Evolutionary conservation across 305 asterid genomes (phyloP), one percentile per base, ranked within the genome.

Genomic region (Plantago coronopus): DNA sequence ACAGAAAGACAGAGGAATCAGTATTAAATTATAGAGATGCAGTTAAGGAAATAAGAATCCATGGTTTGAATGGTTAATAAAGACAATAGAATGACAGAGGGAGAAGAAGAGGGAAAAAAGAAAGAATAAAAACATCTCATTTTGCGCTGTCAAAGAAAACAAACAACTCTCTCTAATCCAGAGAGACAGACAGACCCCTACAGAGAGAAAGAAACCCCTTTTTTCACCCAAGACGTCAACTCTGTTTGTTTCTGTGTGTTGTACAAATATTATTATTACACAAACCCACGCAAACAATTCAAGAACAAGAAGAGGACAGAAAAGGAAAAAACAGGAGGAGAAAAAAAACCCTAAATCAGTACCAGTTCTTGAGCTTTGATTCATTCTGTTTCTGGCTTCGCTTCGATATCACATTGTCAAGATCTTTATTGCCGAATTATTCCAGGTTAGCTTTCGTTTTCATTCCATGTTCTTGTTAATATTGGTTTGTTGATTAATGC

Each of bases 111-210:
- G 40, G 15, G 13, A 54, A 29, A 25, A 54, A 54, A 42, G 48
- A 58, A 42, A 42, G 9, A 9, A 58, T 13, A 58, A 57, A 58
- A 58, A 58, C 63, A 43, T 58, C 51, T 58, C 63, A 58, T 58
- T 19, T 13, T 40, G 27, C 13, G 63, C 48, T 58, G 63, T 58
- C 62, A 40, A 57, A 37, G n/a, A 31, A 56, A 31, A 31, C n/a
- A 8, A 31, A 55, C 44, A 34, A 34, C 13, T 38, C 44, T 38
- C 9, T n/a, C 25, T 17, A 17, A 38, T 34, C 29, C 48, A 57
- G 27, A 57, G 27, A 57, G 29, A 38, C 16, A 38, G 16, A 11
- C 43, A 37, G 44, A 38, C 47, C 49, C 62, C 25, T 22, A 57
- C 47, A 38, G 44, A 38, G 3, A 38, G 16, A 38, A 38, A 12